phyloP scores from a whole-genome alignment of 2,329 filamentous ascomycete genomes.

The Nigrospora sphaerica region DNA sequence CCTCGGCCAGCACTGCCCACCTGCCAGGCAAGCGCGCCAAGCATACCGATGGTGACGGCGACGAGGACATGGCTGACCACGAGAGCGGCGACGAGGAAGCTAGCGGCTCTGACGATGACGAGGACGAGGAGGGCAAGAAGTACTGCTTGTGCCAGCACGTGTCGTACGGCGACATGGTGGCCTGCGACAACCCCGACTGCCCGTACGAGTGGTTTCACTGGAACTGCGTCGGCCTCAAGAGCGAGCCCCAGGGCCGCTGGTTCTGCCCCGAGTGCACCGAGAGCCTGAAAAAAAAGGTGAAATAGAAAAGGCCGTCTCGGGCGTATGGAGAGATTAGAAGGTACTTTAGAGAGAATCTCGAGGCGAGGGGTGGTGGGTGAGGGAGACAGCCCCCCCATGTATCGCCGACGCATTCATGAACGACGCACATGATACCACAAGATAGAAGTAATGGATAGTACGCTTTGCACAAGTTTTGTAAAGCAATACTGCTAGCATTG shows the following conservation, averaged over 20 bases:
- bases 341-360: too few relatives aligned
- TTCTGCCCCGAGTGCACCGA: slow-evolving; percentile 57
- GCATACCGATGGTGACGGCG: slow-evolving; percentile 14
- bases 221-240: slow-evolving; percentile 63
- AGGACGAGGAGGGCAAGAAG: slow-evolving; percentile 69
- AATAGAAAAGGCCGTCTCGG: slow-evolving; percentile 2
- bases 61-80: slow-evolving; percentile 24
- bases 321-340: too few relatives aligned
- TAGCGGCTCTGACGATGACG: slow-evolving; percentile 52
- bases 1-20: slow-evolving; percentile 4
- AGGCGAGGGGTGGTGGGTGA: too few relatives aligned
- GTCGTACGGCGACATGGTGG: slow-evolving; percentile 83
- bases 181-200: slow-evolving; percentile 77
- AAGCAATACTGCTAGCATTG: too few relatives aligned
- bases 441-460: too few relatives aligned
- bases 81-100: slow-evolving; percentile 43
- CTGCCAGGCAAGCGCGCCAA: slow-evolving; percentile 4
- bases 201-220: slow-evolving; percentile 86
- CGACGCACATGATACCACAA: too few relatives aligned
- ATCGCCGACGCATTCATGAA: too few relatives aligned
- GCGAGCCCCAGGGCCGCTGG: slow-evolving; percentile 61
- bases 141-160: slow-evolving; percentile 81
- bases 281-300: slow-evolving; percentile 38
- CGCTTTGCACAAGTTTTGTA: too few relatives aligned
- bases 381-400: too few relatives aligned